These are phyloP conservation scores for Strobilomyces confusus DNA, from an alignment of 768 basidiomycete species.

Conservation along the genomic window DNA sequence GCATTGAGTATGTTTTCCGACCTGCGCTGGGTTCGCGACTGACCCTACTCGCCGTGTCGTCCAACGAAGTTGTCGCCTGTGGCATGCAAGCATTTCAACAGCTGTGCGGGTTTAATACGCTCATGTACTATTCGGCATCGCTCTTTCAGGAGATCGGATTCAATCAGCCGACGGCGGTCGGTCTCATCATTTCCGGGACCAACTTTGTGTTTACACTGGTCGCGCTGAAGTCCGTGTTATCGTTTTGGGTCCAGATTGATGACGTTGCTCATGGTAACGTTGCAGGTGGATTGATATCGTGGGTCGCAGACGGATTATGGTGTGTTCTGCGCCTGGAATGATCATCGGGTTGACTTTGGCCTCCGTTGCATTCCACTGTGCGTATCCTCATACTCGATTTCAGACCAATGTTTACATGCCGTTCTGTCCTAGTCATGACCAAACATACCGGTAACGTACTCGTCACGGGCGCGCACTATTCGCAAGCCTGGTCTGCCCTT, in stretches of 20 bases:
- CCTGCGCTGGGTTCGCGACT: background rate
- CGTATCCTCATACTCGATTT: background rate
- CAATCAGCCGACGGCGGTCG: constrained; percentile 77
- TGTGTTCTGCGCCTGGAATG: constrained; percentile 73
- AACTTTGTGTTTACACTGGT: constrained; percentile 78
- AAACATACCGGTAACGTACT: constrained; percentile 56
- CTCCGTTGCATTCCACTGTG: constrained; percentile 47
- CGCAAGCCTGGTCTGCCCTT: constrained; percentile 58
- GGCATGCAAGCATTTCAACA: constrained; percentile 84
- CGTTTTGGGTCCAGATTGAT: background rate
- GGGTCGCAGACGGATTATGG: constrained; percentile 67
- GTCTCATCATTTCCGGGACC: constrained; percentile 72
- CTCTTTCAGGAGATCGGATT: constrained; percentile 80
- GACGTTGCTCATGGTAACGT: background rate
- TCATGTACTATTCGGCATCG: constrained; percentile 73
- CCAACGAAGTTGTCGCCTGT: constrained; percentile 58
- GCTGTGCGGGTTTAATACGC: constrained; percentile 79
- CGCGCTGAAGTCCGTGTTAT: constrained; percentile 50
- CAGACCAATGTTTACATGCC: background rate
- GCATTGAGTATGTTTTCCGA: constrained; percentile 53
- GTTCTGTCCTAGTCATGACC: constrained; percentile 47
- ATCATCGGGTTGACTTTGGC: constrained; percentile 44
- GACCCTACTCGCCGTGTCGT: background rate
- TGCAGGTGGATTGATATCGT: constrained; percentile 55
- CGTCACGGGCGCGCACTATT: constrained; percentile 54